A percentile compares a stretch with the other conserved stretches of the same genome.
Conservation (phyloP, 192 early-diverging fungal species). For the Coemansia sp. region DNA sequence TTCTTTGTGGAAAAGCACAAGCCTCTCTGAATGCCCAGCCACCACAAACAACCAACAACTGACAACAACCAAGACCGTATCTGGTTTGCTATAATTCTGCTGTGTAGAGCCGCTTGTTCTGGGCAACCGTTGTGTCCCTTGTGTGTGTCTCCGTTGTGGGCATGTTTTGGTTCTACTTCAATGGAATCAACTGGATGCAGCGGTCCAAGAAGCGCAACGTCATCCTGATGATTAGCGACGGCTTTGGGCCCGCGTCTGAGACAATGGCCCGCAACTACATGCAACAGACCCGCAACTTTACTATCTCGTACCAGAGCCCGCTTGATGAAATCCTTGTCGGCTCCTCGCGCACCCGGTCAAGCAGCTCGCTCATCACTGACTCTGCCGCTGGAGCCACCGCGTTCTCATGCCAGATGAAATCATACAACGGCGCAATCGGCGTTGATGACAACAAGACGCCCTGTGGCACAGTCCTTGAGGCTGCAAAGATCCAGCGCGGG, state of each 20-base stretch:
- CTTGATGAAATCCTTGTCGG: conserved; percentile 80
- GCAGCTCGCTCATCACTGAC: conserved; percentile 84
- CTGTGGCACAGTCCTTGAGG: conserved; percentile 93
- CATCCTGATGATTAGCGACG: conserved; percentile 93
- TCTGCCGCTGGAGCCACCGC: conserved; percentile 98
- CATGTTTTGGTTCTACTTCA: conserved; percentile 48
- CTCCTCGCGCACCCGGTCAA: conserved; percentile 84
- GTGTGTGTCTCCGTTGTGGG: conserved; percentile 48
- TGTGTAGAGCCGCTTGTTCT: conserved; percentile 50
- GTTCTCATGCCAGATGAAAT: conserved; percentile 85
- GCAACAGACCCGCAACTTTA: conserved; percentile 61
- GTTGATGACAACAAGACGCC: conserved; percentile 69
- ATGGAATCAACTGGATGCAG: conserved; percentile 53
- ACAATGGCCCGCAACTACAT: conserved; percentile 83
- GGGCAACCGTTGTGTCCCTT: conserved; percentile 39
- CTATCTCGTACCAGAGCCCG: conserved; percentile 58
- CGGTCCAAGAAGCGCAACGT: conserved; percentile 69
- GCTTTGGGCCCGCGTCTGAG: conserved; percentile 94
- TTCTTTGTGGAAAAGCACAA: neutral
- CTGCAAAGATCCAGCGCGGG: conserved; percentile 75
- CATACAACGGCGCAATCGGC: conserved; percentile 93
- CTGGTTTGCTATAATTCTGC: no score
- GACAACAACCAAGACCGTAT: no score
- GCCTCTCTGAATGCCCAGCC: neutral
- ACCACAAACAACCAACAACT: no score